Evolutionary conservation across 176 grass and related monocot genomes (phyloP).

Genomic region (Musa schizocarpa): DNA sequence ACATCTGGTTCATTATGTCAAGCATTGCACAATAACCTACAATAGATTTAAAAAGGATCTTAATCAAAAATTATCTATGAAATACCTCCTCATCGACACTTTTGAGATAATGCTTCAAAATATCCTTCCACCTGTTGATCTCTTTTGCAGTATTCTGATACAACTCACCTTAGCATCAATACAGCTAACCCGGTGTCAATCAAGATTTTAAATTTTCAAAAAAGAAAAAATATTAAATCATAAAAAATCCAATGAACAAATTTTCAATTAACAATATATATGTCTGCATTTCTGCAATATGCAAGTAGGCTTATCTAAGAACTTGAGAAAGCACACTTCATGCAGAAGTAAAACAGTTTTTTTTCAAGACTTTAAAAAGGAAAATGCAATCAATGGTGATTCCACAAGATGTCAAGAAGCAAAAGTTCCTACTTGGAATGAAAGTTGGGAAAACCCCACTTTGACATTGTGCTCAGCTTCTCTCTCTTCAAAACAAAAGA

Average conservation of each 20-base stretch:
- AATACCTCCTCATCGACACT: conserved; percentile 80
- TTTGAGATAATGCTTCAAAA: conserved; percentile 75
- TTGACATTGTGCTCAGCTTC: no score
- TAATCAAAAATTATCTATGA: background rate
- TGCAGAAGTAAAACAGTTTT: no score
- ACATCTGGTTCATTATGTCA: background rate
- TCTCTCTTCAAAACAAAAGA: no score
- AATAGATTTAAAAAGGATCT: background rate
- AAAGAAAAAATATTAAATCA: background rate
- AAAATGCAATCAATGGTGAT: no score
- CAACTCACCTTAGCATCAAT: conserved; percentile 42
- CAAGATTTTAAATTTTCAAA: conserved; percentile 1
- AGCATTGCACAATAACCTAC: background rate
- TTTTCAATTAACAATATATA: no score
- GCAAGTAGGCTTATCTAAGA: background rate
- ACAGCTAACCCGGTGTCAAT: background rate
- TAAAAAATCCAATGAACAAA: background rate
- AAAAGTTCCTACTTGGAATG: no score
- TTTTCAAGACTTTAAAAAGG: no score
- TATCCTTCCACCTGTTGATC: conserved; percentile 66
- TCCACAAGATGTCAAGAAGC: no score
- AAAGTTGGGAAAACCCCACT: no score
- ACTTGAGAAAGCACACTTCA: background rate
- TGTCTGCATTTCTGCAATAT: no score
- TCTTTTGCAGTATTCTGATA: conserved; percentile 35